phyloP scores from a whole-genome alignment of 306 rosid genomes.

The Betula pendula region DNA sequence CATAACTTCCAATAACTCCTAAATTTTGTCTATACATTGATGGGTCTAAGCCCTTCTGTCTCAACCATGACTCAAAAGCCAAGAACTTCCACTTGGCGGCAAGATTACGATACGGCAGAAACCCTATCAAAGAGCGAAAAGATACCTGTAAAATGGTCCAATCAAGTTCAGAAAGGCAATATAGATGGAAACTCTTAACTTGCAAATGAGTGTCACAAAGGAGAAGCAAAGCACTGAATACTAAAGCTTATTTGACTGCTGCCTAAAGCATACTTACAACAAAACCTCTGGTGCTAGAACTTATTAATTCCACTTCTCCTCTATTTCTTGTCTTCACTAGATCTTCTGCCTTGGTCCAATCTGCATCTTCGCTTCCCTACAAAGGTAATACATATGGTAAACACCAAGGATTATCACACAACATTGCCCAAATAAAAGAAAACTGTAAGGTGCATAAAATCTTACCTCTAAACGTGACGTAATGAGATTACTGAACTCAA shows the following conservation, averaged over 20 bases:
- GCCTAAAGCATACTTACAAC: slow-evolving; percentile 60
- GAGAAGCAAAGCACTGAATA: neutral
- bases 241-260: slow-evolving; percentile 10
- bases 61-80: slow-evolving; percentile 96
- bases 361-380: slow-evolving; percentile 66
- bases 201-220: neutral
- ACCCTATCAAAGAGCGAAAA: slow-evolving; percentile 82
- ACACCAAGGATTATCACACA: slow-evolving; percentile 16
- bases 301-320: slow-evolving; percentile 74
- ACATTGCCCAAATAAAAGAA: slow-evolving; percentile 17
- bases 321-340: slow-evolving; percentile 56
- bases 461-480: slow-evolving; percentile 56
- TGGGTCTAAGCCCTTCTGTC: slow-evolving; percentile 85
- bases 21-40: slow-evolving; percentile 61
- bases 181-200: slow-evolving; percentile 20
- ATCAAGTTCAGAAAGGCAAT: slow-evolving; percentile 32
- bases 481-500: slow-evolving; percentile 36
- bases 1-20: slow-evolving; percentile 51
- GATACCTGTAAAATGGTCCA: slow-evolving; percentile 68
- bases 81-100: slow-evolving; percentile 85
- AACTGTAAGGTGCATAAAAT: slow-evolving; percentile 19
- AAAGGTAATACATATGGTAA: slow-evolving; percentile 15
- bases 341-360: slow-evolving; percentile 73
- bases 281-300: slow-evolving; percentile 81
- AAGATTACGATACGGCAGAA: slow-evolving; percentile 90